A percentile compares a stretch with the other conserved stretches of the same genome.
These are phyloP conservation scores for Saccharomycopsis oosterbeekiorum DNA, from an alignment of 805 yeast genomes.

Conservation along the genomic window DNA sequence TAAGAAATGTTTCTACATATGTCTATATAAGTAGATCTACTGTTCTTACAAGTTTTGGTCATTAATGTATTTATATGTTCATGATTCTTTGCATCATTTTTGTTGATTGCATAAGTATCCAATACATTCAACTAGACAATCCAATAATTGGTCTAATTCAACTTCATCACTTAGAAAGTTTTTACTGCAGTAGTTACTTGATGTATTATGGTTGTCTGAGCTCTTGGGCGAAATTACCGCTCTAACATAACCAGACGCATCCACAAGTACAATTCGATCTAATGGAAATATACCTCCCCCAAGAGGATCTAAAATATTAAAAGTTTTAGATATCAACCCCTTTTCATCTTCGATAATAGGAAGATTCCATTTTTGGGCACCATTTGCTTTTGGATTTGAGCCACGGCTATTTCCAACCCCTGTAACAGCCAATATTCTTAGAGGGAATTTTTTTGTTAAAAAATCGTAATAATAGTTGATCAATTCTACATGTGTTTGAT, in stretches of 20 bases:
- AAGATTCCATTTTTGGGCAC: conserved; percentile 17
- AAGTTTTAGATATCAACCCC: conserved; percentile 22
- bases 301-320: conserved; percentile 25
- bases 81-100: neutral
- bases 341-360: conserved; percentile 24
- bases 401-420: neutral
- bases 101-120: neutral
- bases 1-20: no score
- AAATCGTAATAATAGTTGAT: conserved; percentile 1
- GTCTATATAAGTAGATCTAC: neutral
- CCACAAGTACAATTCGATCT: conserved; percentile 24
- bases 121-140: neutral
- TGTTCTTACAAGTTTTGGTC: neutral
- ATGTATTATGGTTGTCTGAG: neutral
- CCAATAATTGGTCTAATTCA: neutral
- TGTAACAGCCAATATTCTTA: conserved; percentile 8
- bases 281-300: conserved; percentile 30
- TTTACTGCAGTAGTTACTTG: neutral
- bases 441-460: neutral
- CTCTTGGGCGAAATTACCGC: conserved; percentile 5
- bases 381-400: neutral
- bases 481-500: conserved; percentile 1
- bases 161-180: neutral
- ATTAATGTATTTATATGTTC: neutral
- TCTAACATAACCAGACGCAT: conserved; percentile 16